These are phyloP conservation scores for Kodamaea fukazawae DNA, from an alignment of 805 yeast species.

Conservation along the genomic window DNA sequence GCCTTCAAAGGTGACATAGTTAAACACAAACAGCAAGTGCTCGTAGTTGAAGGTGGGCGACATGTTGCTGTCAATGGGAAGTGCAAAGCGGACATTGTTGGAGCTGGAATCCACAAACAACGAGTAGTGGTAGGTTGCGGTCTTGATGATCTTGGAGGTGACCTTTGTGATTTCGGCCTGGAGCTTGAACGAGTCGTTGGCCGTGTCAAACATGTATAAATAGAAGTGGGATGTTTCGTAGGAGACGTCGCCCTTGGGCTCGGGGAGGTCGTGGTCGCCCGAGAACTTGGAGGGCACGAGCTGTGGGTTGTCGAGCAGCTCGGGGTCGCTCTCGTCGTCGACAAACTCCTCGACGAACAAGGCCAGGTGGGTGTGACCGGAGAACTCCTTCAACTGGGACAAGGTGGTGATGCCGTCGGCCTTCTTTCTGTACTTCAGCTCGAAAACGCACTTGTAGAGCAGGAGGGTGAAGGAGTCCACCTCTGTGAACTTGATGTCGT, in stretches of 20 bases:
- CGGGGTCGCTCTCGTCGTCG: slow-evolving; percentile 10
- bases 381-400: slow-evolving; percentile 57
- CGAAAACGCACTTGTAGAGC: slow-evolving; percentile 69
- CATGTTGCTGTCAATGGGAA: slow-evolving; percentile 37
- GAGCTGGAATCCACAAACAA: slow-evolving; percentile 39
- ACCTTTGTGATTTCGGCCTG: background rate
- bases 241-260: slow-evolving; percentile 18
- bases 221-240: slow-evolving; percentile 28
- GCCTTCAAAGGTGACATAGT: slow-evolving; percentile 38
- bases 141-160: slow-evolving; percentile 14
- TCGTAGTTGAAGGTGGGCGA: slow-evolving; percentile 66
- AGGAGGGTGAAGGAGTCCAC: slow-evolving; percentile 62
- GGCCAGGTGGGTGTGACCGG: slow-evolving; percentile 15
- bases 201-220: slow-evolving; percentile 48
- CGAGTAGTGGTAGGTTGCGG: slow-evolving; percentile 52
- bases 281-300: slow-evolving; percentile 17
- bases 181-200: slow-evolving; percentile 20
- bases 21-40: slow-evolving; percentile 61
- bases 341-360: slow-evolving; percentile 8
- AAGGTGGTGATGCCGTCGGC: slow-evolving; percentile 36
- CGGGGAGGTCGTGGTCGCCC: slow-evolving; percentile 6
- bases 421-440: slow-evolving; percentile 61
- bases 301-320: slow-evolving; percentile 17
- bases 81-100: slow-evolving; percentile 10
- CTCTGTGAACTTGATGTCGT: slow-evolving; percentile 50